Evolutionary conservation across 768 basidiomycete genomes (phyloP).

Genomic region (Lactifluus pinguis): DNA sequence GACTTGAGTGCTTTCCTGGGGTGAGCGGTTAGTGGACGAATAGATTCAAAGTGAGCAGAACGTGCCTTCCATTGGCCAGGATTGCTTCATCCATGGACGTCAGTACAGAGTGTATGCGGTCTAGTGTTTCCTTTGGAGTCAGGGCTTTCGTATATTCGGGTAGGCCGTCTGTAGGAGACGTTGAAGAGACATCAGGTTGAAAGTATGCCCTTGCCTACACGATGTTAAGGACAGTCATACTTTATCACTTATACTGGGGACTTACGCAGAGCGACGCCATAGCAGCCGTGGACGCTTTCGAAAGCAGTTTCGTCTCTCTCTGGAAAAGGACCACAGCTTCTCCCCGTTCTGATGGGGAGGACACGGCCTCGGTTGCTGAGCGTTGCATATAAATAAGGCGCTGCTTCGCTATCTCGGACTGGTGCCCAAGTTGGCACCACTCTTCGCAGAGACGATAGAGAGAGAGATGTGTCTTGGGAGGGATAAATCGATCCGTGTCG

Average conservation of each 20-base stretch:
- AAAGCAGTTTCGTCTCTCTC: slow-evolving; percentile 63
- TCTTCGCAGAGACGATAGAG: slow-evolving; percentile 84
- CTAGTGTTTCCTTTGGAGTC: slow-evolving; percentile 43
- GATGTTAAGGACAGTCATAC: slow-evolving; percentile 1
- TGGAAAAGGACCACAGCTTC: slow-evolving; percentile 23
- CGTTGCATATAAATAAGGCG: slow-evolving; percentile 64
- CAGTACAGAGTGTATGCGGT: slow-evolving; percentile 62
- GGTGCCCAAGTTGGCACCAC: slow-evolving; percentile 83
- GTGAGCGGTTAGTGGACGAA: slow-evolving; percentile 9
- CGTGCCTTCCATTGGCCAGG: slow-evolving; percentile 59
- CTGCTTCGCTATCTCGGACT: slow-evolving; percentile 63
- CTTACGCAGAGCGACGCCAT: slow-evolving; percentile 83
- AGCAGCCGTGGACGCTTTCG: slow-evolving; percentile 77
- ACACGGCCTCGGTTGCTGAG: slow-evolving; percentile 44
- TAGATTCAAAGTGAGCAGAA: slow-evolving; percentile 1
- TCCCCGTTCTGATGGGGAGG: slow-evolving; percentile 46
- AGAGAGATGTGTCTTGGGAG: slow-evolving; percentile 63
- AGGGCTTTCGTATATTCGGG: slow-evolving; percentile 48
- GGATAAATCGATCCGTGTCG: slow-evolving; percentile 69
- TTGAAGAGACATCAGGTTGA: slow-evolving; percentile 46
- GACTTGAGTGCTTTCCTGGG: slow-evolving; percentile 68
- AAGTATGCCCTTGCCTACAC: slow-evolving; percentile 71
- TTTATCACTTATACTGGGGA: slow-evolving; percentile 19
- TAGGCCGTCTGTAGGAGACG: slow-evolving; percentile 55
- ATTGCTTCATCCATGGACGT: slow-evolving; percentile 45